A percentile compares a stretch with the other conserved stretches of the same genome.
phyloP scores from a whole-genome alignment of 495 filamentous ascomycete genomes.

The Melanomma pulvis-pyrius region DNA sequence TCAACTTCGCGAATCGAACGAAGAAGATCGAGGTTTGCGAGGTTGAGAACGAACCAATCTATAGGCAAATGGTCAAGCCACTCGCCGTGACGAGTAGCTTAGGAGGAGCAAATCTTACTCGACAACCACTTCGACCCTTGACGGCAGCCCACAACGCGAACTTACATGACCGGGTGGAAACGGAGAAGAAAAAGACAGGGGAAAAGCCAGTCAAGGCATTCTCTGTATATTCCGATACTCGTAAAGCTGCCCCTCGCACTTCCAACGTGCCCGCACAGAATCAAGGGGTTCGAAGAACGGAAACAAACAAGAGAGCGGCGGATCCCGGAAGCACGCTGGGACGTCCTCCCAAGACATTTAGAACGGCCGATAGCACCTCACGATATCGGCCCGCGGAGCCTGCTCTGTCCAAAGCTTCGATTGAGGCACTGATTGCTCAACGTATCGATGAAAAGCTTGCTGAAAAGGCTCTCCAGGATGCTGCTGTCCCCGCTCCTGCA shows the following conservation, averaged over 20 bases:
- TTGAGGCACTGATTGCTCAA: slow-evolving; percentile 87
- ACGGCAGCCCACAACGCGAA: slow-evolving; percentile 63
- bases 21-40: slow-evolving; percentile 96
- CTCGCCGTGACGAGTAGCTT: slow-evolving; percentile 52
- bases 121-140: slow-evolving; percentile 78
- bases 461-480: slow-evolving; percentile 57
- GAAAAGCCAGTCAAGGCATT: slow-evolving; percentile 84
- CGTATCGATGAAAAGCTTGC: slow-evolving; percentile 89
- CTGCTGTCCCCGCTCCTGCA: slow-evolving; percentile 47
- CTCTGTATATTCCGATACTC: slow-evolving; percentile 76
- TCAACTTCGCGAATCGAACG: slow-evolving; percentile 93
- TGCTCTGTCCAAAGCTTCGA: slow-evolving; percentile 69
- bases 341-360: slow-evolving; percentile 41
- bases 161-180: slow-evolving; percentile 54
- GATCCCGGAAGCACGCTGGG: slow-evolving; percentile 20
- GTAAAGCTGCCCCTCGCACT: slow-evolving; percentile 49
- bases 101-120: slow-evolving; percentile 53
- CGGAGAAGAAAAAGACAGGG: slow-evolving; percentile 53
- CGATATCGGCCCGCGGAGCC: slow-evolving; percentile 37
- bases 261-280: slow-evolving; percentile 43
- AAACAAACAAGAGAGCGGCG: slow-evolving; percentile 37
- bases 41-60: slow-evolving; percentile 88
- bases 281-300: slow-evolving; percentile 46
- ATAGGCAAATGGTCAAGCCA: slow-evolving; percentile 60
- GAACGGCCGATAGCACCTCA: slow-evolving; percentile 39